Conservation (phyloP, 2,329 filamentous ascomycete species). For the Diplocarpon rosae region DNA sequence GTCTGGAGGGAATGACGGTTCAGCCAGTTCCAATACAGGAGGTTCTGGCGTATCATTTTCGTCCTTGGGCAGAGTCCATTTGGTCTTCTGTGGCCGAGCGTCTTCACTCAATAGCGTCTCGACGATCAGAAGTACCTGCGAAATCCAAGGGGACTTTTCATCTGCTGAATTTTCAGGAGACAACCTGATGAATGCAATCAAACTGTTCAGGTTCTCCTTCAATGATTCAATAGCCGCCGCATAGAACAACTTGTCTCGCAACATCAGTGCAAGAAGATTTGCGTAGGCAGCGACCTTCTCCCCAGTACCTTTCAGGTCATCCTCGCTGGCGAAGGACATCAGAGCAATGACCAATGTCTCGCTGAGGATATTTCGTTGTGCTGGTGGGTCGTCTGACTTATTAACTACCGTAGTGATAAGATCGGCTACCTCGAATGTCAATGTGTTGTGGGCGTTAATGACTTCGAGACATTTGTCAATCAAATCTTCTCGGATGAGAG, state of each 20-base stretch:
- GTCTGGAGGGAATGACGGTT: constrained; percentile 50
- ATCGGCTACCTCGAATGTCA: constrained; percentile 85
- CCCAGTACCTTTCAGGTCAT: constrained; percentile 37
- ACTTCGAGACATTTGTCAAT: constrained; percentile 88
- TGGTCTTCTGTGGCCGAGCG: constrained; percentile 63
- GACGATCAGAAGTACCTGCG: constrained; percentile 78
- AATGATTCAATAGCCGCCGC: constrained; percentile 62
- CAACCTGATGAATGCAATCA: constrained; percentile 70
- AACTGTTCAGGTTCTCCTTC: constrained; percentile 62
- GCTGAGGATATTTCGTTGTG: constrained; percentile 59
- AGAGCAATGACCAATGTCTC: constrained; percentile 76
- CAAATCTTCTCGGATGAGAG: constrained; percentile 60
- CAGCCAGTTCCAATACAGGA: constrained; percentile 47
- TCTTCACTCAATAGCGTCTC: constrained; percentile 88
- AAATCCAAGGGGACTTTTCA: constrained; percentile 84
- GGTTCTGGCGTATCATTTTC: constrained; percentile 39
- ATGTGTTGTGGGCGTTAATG: constrained; percentile 73
- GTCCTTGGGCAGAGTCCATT: constrained; percentile 51
- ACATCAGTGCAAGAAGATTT: constrained; percentile 76
- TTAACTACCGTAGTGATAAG: constrained; percentile 65
- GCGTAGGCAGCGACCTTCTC: constrained; percentile 82
- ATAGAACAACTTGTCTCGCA: constrained; percentile 77
- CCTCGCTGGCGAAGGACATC: constrained; percentile 53
- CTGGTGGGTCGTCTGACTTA: constrained; percentile 45
- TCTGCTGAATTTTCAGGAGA: constrained; percentile 55